Evolutionary conservation across 192 early-diverging fungal species (phyloP).

Genomic region (Chytriomyces sp.): DNA sequence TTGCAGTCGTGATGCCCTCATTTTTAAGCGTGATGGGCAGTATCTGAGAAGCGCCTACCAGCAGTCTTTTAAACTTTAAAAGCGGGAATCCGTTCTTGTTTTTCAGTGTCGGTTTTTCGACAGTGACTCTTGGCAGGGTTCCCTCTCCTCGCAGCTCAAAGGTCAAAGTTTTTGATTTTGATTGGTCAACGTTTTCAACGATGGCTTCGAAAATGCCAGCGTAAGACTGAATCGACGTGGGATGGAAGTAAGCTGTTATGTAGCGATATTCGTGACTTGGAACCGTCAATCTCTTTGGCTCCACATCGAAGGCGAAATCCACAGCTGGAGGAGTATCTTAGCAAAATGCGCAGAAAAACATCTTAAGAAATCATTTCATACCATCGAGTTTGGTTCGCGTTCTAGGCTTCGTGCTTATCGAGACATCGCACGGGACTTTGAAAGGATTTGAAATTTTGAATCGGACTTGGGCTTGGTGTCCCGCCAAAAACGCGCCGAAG

Average conservation of each 20-base stretch:
- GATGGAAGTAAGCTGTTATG: slow-evolving; percentile 61
- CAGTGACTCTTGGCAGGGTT: slow-evolving; percentile 58
- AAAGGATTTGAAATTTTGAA: slow-evolving; percentile 69
- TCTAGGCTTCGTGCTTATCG: slow-evolving; percentile 53
- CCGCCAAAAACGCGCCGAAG: slow-evolving; percentile 63
- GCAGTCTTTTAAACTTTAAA: slow-evolving; percentile 53
- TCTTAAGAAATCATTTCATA: background rate
- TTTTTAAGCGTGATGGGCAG: slow-evolving; percentile 55
- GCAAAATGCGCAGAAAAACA: background rate
- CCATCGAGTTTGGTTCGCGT: slow-evolving; percentile 55
- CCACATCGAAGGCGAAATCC: slow-evolving; percentile 67
- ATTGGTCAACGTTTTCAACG: slow-evolving; percentile 61
- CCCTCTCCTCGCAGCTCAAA: slow-evolving; percentile 69
- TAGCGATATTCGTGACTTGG: slow-evolving; percentile 65
- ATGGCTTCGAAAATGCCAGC: slow-evolving; percentile 64
- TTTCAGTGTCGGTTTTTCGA: slow-evolving; percentile 53
- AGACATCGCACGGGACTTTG: slow-evolving; percentile 65
- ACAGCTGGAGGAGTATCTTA: slow-evolving; percentile 20
- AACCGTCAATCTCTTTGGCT: slow-evolving; percentile 61
- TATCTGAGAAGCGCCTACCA: slow-evolving; percentile 54
- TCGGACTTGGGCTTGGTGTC: slow-evolving; percentile 59
- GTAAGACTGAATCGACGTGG: slow-evolving; percentile 64
- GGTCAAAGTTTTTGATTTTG: slow-evolving; percentile 50
- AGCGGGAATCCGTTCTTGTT: slow-evolving; percentile 46
- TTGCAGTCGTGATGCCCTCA: slow-evolving; percentile 64